Conservation (phyloP, 371 early-diverging fungal species). For the Mortierella sp. region DNA sequence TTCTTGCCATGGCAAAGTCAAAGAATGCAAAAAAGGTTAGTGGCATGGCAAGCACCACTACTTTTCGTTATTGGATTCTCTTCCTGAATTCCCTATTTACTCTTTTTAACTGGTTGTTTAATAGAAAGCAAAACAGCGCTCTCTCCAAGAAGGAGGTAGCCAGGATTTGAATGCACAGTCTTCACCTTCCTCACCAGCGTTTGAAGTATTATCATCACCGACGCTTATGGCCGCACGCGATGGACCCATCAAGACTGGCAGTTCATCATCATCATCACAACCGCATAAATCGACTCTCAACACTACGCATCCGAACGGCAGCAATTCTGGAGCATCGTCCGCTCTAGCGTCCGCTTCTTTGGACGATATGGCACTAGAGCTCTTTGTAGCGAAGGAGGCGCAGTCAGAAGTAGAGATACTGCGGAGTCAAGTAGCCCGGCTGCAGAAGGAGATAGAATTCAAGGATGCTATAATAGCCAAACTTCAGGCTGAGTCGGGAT, state of each 20-base stretch:
- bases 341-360: not conserved
- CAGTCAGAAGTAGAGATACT: constrained; percentile 39
- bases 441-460: constrained; percentile 46
- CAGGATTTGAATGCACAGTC: not conserved
- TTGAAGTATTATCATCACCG: not conserved
- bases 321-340: not conserved
- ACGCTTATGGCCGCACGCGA: not conserved
- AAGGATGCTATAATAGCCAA: constrained; percentile 49
- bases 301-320: not conserved
- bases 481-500: constrained; percentile 15
- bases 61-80: not conserved
- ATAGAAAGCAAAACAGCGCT: not conserved
- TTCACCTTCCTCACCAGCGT: not conserved
- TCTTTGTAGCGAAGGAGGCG: constrained; percentile 35
- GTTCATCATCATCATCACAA: not conserved
- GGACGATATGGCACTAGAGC: constrained; percentile 48
- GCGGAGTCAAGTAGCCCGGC: constrained; percentile 24
- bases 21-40: constrained; percentile 27
- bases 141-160: not conserved
- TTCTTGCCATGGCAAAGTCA: constrained; percentile 14
- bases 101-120: not conserved
- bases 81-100: not conserved
- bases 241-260: too few species aligned
- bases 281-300: not conserved
- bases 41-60: too few species aligned